Evolutionary conservation across 495 filamentous ascomycete genomes (phyloP).

Genomic region (Talaromyces trachyspermus): DNA sequence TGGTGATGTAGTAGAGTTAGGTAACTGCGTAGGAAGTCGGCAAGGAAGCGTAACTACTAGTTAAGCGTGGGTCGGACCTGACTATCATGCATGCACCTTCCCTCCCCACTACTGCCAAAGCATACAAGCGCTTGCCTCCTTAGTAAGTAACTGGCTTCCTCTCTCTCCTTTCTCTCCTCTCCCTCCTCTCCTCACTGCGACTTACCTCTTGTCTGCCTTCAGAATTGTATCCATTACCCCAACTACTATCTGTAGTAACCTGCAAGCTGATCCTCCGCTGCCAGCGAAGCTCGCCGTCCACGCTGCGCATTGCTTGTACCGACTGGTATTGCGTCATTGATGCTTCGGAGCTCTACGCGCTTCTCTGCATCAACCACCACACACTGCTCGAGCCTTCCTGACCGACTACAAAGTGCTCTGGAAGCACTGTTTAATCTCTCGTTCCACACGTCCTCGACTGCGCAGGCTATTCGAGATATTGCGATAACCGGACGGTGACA

Average conservation of each 20-base stretch:
- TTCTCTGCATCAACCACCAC: background rate
- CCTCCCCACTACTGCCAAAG: background rate
- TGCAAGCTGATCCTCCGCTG: background rate
- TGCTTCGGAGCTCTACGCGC: background rate
- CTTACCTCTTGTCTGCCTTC: too few species aligned
- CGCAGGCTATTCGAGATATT: background rate
- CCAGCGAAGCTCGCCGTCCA: background rate
- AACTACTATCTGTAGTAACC: too few species aligned
- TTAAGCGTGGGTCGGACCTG: too few species aligned
- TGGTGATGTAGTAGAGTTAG: too few species aligned
- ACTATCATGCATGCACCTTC: slow-evolving; percentile 4
- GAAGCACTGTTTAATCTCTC: background rate
- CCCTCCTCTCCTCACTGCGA: background rate
- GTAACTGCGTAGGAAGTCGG: too few species aligned
- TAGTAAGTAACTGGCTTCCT: background rate
- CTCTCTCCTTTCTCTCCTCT: background rate
- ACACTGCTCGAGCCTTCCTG: too few species aligned
- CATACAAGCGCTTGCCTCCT: background rate
- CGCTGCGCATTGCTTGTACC: too few species aligned
- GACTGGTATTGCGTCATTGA: slow-evolving; percentile 1
- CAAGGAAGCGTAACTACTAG: too few species aligned
- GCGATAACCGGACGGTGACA: background rate
- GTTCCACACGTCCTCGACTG: slow-evolving; percentile 1
- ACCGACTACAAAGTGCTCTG: slow-evolving; percentile 1
- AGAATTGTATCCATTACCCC: too few species aligned